phyloP scores from a whole-genome alignment of 176 grass and related monocot species.

The Secale cereale region DNA sequence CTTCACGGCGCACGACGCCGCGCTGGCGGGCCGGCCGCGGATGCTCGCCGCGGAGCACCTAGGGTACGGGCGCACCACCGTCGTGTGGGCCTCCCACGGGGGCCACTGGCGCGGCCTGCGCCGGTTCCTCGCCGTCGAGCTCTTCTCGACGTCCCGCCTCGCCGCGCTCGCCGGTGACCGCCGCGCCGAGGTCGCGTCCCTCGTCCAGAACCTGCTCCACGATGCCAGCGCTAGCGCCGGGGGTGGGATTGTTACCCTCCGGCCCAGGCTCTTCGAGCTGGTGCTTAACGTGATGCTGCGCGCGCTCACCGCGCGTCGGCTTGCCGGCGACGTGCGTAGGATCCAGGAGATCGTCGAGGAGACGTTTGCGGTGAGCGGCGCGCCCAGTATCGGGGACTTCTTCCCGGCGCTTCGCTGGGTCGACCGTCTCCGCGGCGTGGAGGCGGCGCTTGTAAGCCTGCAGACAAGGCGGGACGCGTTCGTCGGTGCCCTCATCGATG shows the following conservation, averaged over 20 bases:
- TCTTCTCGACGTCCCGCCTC: conserved; percentile 48
- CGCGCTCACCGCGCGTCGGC: not conserved
- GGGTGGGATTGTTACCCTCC: not conserved
- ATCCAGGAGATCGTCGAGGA: conserved; percentile 53
- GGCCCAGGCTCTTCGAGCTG: conserved; percentile 40
- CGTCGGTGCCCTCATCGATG: conserved; percentile 23
- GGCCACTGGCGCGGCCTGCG: conserved; percentile 60
- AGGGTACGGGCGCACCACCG: conserved; percentile 35
- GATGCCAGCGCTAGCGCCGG: not conserved
- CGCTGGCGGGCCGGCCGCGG: conserved; percentile 44
- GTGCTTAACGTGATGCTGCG: conserved; percentile 48
- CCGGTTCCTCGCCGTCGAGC: conserved; percentile 35
- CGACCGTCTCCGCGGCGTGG: conserved; percentile 25
- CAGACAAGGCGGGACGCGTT: conserved; percentile 39
- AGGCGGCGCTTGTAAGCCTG: not conserved
- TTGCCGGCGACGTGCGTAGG: not conserved
- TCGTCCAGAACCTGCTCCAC: conserved; percentile 23
- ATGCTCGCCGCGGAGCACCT: conserved; percentile 36
- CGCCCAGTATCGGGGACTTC: conserved; percentile 47
- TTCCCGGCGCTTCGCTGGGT: conserved; percentile 43
- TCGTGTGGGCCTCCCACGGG: conserved; percentile 35
- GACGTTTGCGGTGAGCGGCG: conserved; percentile 14
- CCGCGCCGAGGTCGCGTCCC: conserved; percentile 32
- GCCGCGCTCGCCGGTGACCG: conserved; percentile 35
- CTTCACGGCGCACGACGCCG: conserved; percentile 53